A percentile compares a stretch with the other conserved stretches of the same genome.
These are phyloP conservation scores for Dispira parvispora DNA, from an alignment of 192 early-diverging fungal species.

Conservation along the genomic window DNA sequence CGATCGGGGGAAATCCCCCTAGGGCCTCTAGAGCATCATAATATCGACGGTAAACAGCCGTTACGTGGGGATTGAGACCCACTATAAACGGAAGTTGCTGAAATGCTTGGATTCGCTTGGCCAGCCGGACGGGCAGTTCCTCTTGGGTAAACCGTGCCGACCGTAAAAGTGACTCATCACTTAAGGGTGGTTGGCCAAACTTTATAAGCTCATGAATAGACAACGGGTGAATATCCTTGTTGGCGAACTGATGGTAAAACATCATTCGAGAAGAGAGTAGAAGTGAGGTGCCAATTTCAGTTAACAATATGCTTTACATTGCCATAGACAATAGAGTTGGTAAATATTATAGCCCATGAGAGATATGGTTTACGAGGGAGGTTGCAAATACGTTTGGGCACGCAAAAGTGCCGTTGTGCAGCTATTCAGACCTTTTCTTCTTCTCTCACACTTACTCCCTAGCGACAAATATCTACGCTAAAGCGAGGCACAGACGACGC, in stretches of 20 bases:
- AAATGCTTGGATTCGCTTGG: constrained; percentile 59
- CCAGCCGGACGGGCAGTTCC: constrained; percentile 81
- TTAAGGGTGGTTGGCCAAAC: constrained; percentile 48
- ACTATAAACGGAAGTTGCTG: constrained; percentile 91
- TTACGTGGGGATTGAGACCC: constrained; percentile 87
- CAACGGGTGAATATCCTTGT: constrained; percentile 41
- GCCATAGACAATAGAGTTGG: no score
- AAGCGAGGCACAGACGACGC: neutral
- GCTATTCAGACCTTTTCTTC: no score
- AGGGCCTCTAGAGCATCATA: constrained; percentile 60
- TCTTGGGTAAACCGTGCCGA: constrained; percentile 45
- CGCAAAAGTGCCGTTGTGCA: neutral
- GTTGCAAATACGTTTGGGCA: neutral
- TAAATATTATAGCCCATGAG: no score
- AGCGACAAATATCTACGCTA: neutral
- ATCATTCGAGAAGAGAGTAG: neutral
- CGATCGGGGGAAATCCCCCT: constrained; percentile 41
- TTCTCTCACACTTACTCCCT: neutral
- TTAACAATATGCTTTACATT: no score
- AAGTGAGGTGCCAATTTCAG: neutral
- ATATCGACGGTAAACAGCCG: constrained; percentile 64
- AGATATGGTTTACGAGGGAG: neutral
- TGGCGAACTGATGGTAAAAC: constrained; percentile 29
- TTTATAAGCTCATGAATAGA: constrained; percentile 61
- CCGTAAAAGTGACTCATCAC: constrained; percentile 30